phyloP scores from a whole-genome alignment of 345 rosid genomes.

The Geranium rotundifolium region DNA sequence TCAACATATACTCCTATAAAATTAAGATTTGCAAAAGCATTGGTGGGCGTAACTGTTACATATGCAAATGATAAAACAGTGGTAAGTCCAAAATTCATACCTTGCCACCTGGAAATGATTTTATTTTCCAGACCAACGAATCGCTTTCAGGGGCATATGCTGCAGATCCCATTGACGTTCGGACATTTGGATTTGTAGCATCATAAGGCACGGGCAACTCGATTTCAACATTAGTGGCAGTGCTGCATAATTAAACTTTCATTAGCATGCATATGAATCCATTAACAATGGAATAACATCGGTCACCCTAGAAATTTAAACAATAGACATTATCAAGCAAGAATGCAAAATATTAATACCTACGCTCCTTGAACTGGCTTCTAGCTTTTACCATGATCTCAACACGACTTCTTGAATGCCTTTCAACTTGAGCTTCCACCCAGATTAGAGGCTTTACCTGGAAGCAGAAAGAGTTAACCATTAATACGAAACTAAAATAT shows the following conservation, averaged over 20 bases:
- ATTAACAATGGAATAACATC: background rate
- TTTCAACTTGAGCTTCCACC: conserved; percentile 94
- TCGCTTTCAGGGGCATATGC: conserved; percentile 69
- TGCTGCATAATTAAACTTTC: conserved; percentile 23
- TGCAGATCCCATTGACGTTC: conserved; percentile 94
- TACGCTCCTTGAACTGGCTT: conserved; percentile 90
- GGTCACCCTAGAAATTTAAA: background rate
- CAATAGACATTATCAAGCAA: conserved; percentile 3
- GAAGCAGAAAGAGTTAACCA: conserved; percentile 2
- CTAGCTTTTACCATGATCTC: conserved; percentile 85
- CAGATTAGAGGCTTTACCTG: conserved; percentile 90
- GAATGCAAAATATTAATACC: conserved; percentile 28
- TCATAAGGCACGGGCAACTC: conserved; percentile 58
- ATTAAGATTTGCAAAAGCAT: conserved; percentile 2
- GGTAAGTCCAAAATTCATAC: conserved; percentile 21
- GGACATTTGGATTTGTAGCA: conserved; percentile 77
- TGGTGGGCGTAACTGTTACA: background rate
- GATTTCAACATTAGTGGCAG: conserved; percentile 67
- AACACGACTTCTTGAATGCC: conserved; percentile 83
- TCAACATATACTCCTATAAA: conserved; percentile 75
- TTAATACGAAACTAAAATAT: background rate
- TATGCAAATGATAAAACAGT: background rate
- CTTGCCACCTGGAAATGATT: conserved; percentile 79
- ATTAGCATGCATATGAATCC: background rate
- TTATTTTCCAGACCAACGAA: conserved; percentile 66